A percentile compares a stretch with the other conserved stretches of the same genome.
phyloP scores from a whole-genome alignment of 2,329 filamentous ascomycete genomes.

The Keithomyces neogunnii region DNA sequence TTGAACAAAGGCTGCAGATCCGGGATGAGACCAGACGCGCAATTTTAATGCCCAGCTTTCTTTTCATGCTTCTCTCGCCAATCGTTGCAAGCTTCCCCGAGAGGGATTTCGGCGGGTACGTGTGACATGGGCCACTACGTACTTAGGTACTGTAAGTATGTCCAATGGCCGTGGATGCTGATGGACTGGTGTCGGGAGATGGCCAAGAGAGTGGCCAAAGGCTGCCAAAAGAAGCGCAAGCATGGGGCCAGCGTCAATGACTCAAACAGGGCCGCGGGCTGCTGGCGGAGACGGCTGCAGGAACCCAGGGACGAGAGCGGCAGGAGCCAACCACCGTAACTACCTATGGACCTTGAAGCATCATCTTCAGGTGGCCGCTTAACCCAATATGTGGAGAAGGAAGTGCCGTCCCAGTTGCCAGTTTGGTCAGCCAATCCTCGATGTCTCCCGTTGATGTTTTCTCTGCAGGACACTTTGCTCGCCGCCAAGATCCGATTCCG shows the following conservation, averaged over 20 bases:
- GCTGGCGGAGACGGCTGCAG: background rate
- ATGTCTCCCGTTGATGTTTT: too few relatives aligned
- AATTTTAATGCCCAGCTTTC: background rate
- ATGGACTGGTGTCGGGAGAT: too few relatives aligned
- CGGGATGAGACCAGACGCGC: background rate
- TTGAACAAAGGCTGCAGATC: too few relatives aligned
- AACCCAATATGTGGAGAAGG: background rate
- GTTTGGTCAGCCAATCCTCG: background rate
- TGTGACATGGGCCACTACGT: too few relatives aligned
- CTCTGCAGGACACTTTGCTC: too few relatives aligned
- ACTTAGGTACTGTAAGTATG: background rate
- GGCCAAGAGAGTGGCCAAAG: too few relatives aligned
- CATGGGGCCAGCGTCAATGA: too few relatives aligned
- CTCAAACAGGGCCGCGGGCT: background rate
- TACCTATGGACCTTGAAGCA: background rate
- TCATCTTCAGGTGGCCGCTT: constrained; percentile 4
- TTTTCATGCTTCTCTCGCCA: background rate
- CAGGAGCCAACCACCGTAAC: background rate
- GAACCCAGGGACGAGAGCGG: background rate
- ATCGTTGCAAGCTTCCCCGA: background rate
- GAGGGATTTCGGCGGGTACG: too few relatives aligned
- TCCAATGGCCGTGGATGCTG: background rate
- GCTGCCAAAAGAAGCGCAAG: too few relatives aligned
- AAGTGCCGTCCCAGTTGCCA: background rate
- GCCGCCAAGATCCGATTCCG: background rate